Base-by-base conservation (phyloP, 441 rosid species). In the Bruguiera hainesii region DNA sequence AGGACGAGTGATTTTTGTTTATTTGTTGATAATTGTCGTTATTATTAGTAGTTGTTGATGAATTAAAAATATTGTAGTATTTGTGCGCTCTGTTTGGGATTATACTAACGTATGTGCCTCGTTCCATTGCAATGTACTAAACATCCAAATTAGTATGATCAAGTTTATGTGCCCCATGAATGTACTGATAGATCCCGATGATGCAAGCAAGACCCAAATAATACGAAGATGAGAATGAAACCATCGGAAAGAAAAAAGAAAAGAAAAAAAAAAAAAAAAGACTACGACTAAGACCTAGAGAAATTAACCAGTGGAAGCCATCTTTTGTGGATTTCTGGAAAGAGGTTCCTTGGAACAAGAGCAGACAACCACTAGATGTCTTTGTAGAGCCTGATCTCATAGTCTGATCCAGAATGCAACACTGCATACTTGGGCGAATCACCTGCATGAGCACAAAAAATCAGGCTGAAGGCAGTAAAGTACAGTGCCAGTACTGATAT, bases 281-380 rank as follows among this genome's bases (percentile, higher is more conserved):
- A 61, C 7, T 42, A 35, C 13, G n/a, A 25, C 19, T 35, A 62
- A 9, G 21, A 1, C 51, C 31, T 20, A 29, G 1, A 11, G 21
- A 5, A 18, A 3, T 6, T 52, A 71, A 81, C 90, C 79, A 81
- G 80, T 82, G 84, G 39, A 82, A 84, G 52, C 90, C 91, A 26
- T 68, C 71, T 64, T 33, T 70, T 56, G 85, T 86, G 37, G 84
- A 76, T 56, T 73, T 74, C 53, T 53, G 10, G 51, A 82, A 86
- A 69, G 87, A 81, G 55, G 73, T 67, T 57, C 76, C 88, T 19
- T 69, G 75, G 37, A 76, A 26, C 73, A n/a, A 60, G 62, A 69
- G 85, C 82, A 25, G 87, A 77, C 61, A 76, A 68, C 81, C 79
- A 82, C 7, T 28, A 65, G 25, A 75, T 55, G 25, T 76, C 76